A percentile compares a stretch with the other conserved stretches of the same genome.
Evolutionary conservation across 2,329 filamentous ascomycete species (phyloP).

Genomic region (Colletotrichum truncatum): DNA sequence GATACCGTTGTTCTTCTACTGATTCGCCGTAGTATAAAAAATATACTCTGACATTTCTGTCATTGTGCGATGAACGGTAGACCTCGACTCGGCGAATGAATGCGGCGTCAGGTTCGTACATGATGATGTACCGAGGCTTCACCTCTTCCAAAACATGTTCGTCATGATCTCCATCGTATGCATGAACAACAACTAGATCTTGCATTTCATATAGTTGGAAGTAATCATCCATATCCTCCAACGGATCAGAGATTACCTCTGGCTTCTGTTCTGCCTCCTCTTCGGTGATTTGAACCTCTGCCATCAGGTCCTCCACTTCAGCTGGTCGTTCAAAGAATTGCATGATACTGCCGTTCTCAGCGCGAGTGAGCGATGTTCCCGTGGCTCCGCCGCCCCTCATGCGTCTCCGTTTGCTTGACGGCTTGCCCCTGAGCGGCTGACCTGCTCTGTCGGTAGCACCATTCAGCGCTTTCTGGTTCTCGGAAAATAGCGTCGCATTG

Average conservation of each 20-base stretch:
- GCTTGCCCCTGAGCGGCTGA: slow-evolving; percentile 66
- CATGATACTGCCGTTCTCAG: slow-evolving; percentile 77
- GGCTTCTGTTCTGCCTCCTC: slow-evolving; percentile 79
- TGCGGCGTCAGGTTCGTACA: slow-evolving; percentile 96
- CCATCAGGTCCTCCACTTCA: slow-evolving; percentile 84
- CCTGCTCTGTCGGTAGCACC: slow-evolving; percentile 67
- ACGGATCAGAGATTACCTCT: slow-evolving; percentile 77
- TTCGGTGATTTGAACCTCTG: slow-evolving; percentile 83
- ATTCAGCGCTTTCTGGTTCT: slow-evolving; percentile 81
- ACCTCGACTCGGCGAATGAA: slow-evolving; percentile 96
- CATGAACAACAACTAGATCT: slow-evolving; percentile 87
- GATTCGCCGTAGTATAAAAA: slow-evolving; percentile 97
- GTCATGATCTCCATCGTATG: slow-evolving; percentile 95
- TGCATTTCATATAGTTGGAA: slow-evolving; percentile 93
- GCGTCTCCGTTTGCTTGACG: slow-evolving; percentile 86
- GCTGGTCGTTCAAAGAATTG: slow-evolving; percentile 84
- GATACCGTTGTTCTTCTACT: slow-evolving; percentile 93
- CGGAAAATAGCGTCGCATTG: slow-evolving; percentile 79
- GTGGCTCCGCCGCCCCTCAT: slow-evolving; percentile 79
- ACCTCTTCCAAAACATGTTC: slow-evolving; percentile 96
- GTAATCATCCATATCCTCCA: slow-evolving; percentile 92
- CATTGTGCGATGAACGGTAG: slow-evolving; percentile 92
- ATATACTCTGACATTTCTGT: slow-evolving; percentile 89
- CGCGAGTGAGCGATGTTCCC: slow-evolving; percentile 67
- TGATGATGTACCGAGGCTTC: slow-evolving; percentile 93